Evolutionary conservation across 139 green algal genomes (phyloP).

Genomic region (Tetraselmis striata): DNA sequence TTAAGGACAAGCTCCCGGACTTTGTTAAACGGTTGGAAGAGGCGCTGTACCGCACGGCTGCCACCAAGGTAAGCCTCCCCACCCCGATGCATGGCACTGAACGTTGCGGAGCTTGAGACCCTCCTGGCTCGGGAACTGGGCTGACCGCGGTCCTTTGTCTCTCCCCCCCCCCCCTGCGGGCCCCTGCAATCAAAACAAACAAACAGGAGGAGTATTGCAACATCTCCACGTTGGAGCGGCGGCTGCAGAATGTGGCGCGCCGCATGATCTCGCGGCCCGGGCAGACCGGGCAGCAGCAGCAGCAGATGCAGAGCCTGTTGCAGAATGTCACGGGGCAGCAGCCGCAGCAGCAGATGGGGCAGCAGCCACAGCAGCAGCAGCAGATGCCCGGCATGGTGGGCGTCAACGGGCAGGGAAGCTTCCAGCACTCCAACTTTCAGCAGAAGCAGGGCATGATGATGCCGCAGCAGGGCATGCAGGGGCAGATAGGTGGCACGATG

Average conservation of each 20-base stretch:
- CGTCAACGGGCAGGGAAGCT: not conserved
- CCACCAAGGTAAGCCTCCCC: slow-evolving; percentile 39
- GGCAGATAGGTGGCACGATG: not conserved
- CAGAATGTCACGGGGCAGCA: slow-evolving; percentile 6
- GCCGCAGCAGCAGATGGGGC: slow-evolving; percentile 2
- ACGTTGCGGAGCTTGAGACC: no score
- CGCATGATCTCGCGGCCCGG: slow-evolving; percentile 34
- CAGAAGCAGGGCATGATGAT: not conserved
- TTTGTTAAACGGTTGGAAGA: slow-evolving; percentile 80
- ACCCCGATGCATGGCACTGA: no score
- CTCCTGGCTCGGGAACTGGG: no score
- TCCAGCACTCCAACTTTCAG: not conserved
- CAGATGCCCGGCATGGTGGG: not conserved
- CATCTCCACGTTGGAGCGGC: slow-evolving; percentile 64
- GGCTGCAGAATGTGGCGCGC: slow-evolving; percentile 72
- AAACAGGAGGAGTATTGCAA: slow-evolving; percentile 86
- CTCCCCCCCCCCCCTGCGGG: no score
- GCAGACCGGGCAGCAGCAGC: slow-evolving; percentile 10
- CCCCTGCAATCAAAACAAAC: no score
- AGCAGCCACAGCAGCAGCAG: slow-evolving; percentile 17
- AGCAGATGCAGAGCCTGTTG: slow-evolving; percentile 14
- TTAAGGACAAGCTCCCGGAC: slow-evolving; percentile 67
- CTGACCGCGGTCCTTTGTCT: no score
- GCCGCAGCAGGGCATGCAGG: not conserved
- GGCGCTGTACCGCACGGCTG: slow-evolving; percentile 61